Conservation (phyloP, 2,329 filamentous ascomycete genomes). For the Aspergillus novoparasiticus region DNA sequence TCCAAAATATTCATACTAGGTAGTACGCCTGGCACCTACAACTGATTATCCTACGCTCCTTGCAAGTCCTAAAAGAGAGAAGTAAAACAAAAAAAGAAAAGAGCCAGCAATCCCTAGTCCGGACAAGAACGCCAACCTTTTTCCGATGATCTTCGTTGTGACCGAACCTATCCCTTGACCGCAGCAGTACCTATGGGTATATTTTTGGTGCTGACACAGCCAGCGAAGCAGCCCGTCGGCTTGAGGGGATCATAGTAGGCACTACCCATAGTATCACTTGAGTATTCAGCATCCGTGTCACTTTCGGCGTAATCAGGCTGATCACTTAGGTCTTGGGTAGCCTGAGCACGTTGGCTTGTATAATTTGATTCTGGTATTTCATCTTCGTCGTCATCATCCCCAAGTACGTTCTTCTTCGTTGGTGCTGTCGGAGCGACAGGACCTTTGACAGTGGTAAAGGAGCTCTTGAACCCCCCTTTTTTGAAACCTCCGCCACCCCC, state of each 20-base stretch:
- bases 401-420: slow-evolving; percentile 46
- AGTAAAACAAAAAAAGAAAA: neutral
- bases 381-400: slow-evolving; percentile 44
- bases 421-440: slow-evolving; percentile 28
- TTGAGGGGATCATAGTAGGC: slow-evolving; percentile 56
- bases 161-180: neutral
- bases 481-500: slow-evolving; percentile 59
- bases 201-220: slow-evolving; percentile 33
- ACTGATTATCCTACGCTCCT: neutral
- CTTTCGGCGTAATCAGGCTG: slow-evolving; percentile 61
- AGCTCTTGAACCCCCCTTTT: slow-evolving; percentile 80
- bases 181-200: slow-evolving; percentile 17
- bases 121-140: neutral
- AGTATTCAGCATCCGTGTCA: slow-evolving; percentile 71
- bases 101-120: neutral
- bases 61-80: neutral
- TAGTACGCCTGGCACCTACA: neutral
- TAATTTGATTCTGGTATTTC: slow-evolving; percentile 17
- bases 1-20: neutral
- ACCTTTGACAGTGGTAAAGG: slow-evolving; percentile 63
- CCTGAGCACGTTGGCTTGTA: slow-evolving; percentile 11
- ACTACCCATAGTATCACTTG: slow-evolving; percentile 33
- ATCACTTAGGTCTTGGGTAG: slow-evolving; percentile 2
- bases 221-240: slow-evolving; percentile 52
- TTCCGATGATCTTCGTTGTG: neutral